Evolutionary conservation across 495 filamentous ascomycete genomes (phyloP), one percentile per base, ranked within the genome.

Genomic region (Eremomyces bilateralis): DNA sequence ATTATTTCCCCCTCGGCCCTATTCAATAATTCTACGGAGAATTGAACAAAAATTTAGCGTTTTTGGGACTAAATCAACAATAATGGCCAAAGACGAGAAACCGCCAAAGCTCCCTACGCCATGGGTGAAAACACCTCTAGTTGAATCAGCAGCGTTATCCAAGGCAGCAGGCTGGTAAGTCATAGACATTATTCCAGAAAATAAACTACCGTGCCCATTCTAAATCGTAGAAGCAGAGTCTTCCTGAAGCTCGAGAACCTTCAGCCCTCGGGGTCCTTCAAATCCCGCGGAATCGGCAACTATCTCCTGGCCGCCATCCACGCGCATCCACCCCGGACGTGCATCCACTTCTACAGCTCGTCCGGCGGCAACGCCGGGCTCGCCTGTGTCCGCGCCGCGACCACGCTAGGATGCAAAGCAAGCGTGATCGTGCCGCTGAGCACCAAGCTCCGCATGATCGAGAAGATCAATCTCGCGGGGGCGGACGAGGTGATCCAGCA

Each of bases 231-330:
- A 48, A 59, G 56, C 48, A 53, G 51, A 53, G 40, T 95, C 57
- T 84, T 76, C 55, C 73, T 97, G 45, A 97, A 97, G 51, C 71
- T 94, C 37, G 85, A 97, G 40, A 80, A 80, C 54, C 69, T 85
- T 46, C 85, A 97, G 46, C 85, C 88, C 3, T 76, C 78, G 3
- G 83, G 81, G 30, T 90, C 82, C 6, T 97, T 94, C 72, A 97
- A 94, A 55, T 91, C 83, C 17, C 36, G 71, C 48, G 85, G 79
- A 13, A 71, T 94, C 41, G 85, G 83, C 42, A 69, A 79, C 53
- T 66, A 83, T 48, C 72, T 85, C 56, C 66, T 73, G 29, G 55
- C 67, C 39, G 48, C 50, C 33, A 46, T 50, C 8, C 29, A 55
- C 40, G 51, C 59, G 21, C 56, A 56, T 12, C 55, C 54, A 32